phyloP scores from a whole-genome alignment of 371 early-diverging fungal species.

The Circinella minor region DNA sequence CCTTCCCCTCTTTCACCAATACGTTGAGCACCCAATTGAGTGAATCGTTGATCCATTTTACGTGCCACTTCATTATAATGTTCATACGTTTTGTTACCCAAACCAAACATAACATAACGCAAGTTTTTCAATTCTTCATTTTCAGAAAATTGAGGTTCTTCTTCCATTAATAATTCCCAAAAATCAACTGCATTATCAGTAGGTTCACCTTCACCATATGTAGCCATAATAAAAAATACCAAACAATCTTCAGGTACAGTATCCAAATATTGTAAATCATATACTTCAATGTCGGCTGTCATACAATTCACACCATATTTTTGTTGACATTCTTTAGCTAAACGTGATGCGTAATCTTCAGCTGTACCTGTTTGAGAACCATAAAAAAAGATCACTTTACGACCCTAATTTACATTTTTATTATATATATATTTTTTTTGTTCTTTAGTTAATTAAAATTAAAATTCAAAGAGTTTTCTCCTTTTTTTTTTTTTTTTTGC shows the following conservation, averaged over 20 bases:
- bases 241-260: slow-evolving; percentile 65
- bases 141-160: slow-evolving; percentile 68
- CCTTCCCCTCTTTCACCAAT: slow-evolving; percentile 90
- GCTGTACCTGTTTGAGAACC: slow-evolving; percentile 98
- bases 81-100: slow-evolving; percentile 98
- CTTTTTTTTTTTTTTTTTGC: background rate
- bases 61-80: slow-evolving; percentile 88
- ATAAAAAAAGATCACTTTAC: slow-evolving; percentile 81
- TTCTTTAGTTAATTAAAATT: too few species aligned
- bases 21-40: slow-evolving; percentile 75
- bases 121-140: slow-evolving; percentile 69
- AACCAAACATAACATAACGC: slow-evolving; percentile 87
- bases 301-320: slow-evolving; percentile 77
- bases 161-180: slow-evolving; percentile 77
- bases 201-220: slow-evolving; percentile 92
- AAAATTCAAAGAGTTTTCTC: background rate
- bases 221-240: slow-evolving; percentile 86
- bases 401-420: slow-evolving; percentile 45
- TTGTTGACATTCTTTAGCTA: slow-evolving; percentile 83
- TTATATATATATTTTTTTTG: too few species aligned
- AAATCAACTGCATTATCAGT: slow-evolving; percentile 92
- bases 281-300: slow-evolving; percentile 87
- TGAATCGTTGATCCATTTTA: slow-evolving; percentile 67
- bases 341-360: slow-evolving; percentile 90
- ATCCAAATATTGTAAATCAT: slow-evolving; percentile 80